Base-by-base conservation (phyloP, 768 basidiomycete genomes). In the Inosperma sp. region DNA sequence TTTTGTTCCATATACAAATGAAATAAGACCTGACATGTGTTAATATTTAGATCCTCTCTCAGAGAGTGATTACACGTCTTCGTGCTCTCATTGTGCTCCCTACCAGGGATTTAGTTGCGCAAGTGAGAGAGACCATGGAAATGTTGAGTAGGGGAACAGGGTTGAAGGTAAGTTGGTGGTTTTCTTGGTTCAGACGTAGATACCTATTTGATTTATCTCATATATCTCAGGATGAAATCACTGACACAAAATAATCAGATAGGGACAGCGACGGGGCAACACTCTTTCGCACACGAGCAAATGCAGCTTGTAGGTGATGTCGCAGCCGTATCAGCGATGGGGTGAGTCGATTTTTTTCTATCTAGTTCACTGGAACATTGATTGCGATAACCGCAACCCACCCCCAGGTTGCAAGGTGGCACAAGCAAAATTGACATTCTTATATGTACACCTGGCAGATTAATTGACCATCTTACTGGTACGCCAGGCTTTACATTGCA, bases 41-140 rank as follows among this genome's bases (percentile, higher is more conserved):
- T 48, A 26, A 59, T 40, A 36, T n/a, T 13, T 48, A 94, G 89
- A 75, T 84, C 2, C 70, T 99, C 16, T 82, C 86, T 3, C 65
- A 74, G 1, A 77, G 92, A 37, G 70, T 90, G 7, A 79, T 96
- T 17, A 94, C 91, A 0, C 81, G 89, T 25, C 67, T 99, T 16
- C 79, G 95, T 17, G 94, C 94, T 1, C 74, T 99, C 7, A 72
- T 98, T 23, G 85, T 99, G 8, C 72, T 98, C 0, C 96, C 96
- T 1, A 99, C 96, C 7, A 80, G 93, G 41, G 96, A 99, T 67
- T 76, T 99, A 19, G 95, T 97, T 3, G 68, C 72, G 2, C 96
- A 99, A 71, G 94, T 97, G 4, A 74, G 86, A 40, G 96, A 98
- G 70, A 94, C 89, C 0, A 85, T 99, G 55, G 94, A 98, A 60